These are phyloP conservation scores for Ormosia emarginata DNA, from an alignment of 306 rosid species.

Conservation along the genomic window DNA sequence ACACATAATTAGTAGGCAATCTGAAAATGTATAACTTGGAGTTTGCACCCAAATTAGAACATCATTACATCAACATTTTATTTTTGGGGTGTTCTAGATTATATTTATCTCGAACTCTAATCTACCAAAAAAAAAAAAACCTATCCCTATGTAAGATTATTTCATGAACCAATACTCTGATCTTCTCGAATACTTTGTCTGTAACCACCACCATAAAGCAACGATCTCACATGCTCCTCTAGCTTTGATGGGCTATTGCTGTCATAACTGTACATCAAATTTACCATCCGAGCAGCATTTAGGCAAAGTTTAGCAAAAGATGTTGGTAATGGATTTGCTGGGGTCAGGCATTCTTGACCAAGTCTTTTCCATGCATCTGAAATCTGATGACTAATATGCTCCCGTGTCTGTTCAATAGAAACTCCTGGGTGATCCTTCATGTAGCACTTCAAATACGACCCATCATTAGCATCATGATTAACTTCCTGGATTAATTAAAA, in stretches of 20 bases:
- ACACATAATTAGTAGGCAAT: no score
- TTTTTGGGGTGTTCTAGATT: no score
- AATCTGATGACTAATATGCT: conserved; percentile 21
- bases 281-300: conserved; percentile 28
- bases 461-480: conserved; percentile 40
- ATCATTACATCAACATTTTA: no score
- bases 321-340: conserved; percentile 34
- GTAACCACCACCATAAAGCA: conserved; percentile 1
- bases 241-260: conserved; percentile 17
- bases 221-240: conserved; percentile 17
- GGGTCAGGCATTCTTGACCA: conserved; percentile 33
- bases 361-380: conserved; percentile 48
- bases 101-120: no score
- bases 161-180: not conserved
- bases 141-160: not conserved
- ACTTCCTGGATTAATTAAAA: conserved; percentile 10
- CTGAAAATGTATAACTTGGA: no score
- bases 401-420: conserved; percentile 20
- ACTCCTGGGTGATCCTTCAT: conserved; percentile 35
- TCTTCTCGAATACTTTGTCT: not conserved
- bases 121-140: no score
- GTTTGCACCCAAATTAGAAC: no score
- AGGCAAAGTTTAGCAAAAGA: conserved; percentile 36
- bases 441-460: conserved; percentile 48
- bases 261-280: conserved; percentile 28